phyloP scores from a whole-genome alignment of 1,284 basidiomycete species.

The Jaminaea rosea region DNA sequence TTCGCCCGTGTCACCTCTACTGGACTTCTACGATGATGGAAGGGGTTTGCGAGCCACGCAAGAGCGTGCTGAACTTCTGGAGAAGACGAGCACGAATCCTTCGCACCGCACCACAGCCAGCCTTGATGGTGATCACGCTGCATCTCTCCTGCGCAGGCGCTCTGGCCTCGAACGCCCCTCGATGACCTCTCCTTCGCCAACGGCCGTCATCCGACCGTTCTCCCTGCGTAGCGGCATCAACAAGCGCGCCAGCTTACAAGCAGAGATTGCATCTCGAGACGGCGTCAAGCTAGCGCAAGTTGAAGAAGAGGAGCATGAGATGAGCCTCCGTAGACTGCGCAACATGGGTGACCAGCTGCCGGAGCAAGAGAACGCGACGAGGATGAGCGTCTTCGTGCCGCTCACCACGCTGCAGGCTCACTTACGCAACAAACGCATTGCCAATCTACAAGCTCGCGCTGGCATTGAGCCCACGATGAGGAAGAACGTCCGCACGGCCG shows the following conservation, averaged over 20 bases:
- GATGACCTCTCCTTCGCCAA: not conserved
- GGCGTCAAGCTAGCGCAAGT: too few relatives aligned
- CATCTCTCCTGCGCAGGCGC: too few relatives aligned
- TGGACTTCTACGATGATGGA: conserved; percentile 2
- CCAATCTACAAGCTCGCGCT: too few relatives aligned
- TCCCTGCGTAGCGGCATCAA: conserved; percentile 1
- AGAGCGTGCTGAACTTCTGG: not conserved
- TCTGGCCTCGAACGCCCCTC: not conserved
- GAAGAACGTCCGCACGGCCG: not conserved
- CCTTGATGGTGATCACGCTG: too few relatives aligned
- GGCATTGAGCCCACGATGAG: too few relatives aligned
- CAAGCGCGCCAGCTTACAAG: conserved; percentile 1
- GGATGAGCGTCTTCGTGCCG: conserved; percentile 10
- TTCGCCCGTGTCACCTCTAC: conserved; percentile 15
- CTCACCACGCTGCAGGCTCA: conserved; percentile 6
- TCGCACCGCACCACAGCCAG: too few relatives aligned
- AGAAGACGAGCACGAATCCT: too few relatives aligned
- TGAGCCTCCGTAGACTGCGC: not conserved
- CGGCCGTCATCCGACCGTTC: conserved; percentile 6
- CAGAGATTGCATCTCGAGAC: too few relatives aligned
- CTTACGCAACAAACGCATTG: conserved; percentile 2
- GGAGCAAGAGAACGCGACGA: not conserved
- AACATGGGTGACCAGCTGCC: not conserved
- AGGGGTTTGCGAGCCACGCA: not conserved
- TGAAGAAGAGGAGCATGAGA: not conserved